Base-by-base conservation (phyloP, 208 protist species). In the Blastocrithidia nonstop region DNA sequence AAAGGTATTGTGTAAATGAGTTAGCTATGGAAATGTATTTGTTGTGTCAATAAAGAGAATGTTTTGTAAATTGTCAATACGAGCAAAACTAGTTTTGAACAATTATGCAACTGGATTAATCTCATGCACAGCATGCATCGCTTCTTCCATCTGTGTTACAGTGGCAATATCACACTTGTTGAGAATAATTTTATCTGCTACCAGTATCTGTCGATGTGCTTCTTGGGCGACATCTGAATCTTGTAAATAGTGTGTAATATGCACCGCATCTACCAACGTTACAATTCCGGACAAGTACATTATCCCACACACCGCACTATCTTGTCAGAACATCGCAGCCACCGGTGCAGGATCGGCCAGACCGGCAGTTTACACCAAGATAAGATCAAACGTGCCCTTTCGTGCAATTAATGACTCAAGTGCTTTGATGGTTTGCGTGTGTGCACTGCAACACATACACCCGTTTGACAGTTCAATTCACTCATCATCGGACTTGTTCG, bases 391-490 rank as follows among this genome's bases (percentile, higher is more conserved):
- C 0, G 77, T 86, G 28, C 85, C 83, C 35, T 81, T 87, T 21
- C 72, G 61, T 51, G 55, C 13, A 58, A 94, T 87, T 20, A 95
- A 63, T 0, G 51, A 65, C 63, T 95, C 88, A 0, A 94, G 68
- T 15, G 83, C 81, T 36, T 68, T 55, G 16, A 93, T 78, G 1
- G 83, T 85, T 50, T 92, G 71, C 8, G 73, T 69, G 50, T 93
- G 88, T 4, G 93, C 85, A 1, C 82, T 93, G 71, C 94, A 97
- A 57, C 91, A 97, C 57, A 97, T 87, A 66, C 92, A 97, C 4
- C 95, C 95, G 50, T 97, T 98, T 31, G 79, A 78, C 29, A 96
- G 61, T 67, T 98, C 93, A 13, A 97, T 47, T 80, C 89, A 96
- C 64, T 97, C 91, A 42, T 96, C 88, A 43, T 94, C 93, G 17